Conservation (phyloP, 2,329 filamentous ascomycete species). For the Trichophyton simii region DNA sequence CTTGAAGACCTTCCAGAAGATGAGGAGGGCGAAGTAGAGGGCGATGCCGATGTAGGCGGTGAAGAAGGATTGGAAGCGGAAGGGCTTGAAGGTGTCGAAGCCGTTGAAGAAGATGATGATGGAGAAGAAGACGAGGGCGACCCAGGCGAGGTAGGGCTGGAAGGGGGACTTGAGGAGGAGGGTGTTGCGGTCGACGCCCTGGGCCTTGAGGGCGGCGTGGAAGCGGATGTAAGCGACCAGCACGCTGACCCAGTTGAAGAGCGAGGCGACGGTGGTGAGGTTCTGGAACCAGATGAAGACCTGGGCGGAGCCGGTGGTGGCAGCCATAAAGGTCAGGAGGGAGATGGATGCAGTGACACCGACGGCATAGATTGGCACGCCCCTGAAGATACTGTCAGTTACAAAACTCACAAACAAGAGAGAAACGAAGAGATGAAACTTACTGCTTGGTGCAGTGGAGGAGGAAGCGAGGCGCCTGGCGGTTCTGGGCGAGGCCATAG, state of each 20-base stretch:
- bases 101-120: conserved; percentile 56
- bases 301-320: conserved; percentile 24
- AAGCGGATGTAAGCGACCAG: conserved; percentile 38
- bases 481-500: conserved; percentile 36
- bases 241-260: conserved; percentile 37
- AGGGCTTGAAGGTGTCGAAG: conserved; percentile 29
- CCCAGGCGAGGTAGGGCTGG: conserved; percentile 48
- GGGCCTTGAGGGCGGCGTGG: conserved; percentile 29
- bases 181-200: conserved; percentile 25
- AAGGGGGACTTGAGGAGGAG: conserved; percentile 33
- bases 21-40: conserved; percentile 30
- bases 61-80: conserved; percentile 33
- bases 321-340: conserved; percentile 35
- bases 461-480: conserved; percentile 42
- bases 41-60: conserved; percentile 35
- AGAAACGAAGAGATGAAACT: conserved; percentile 25
- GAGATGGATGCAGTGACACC: conserved; percentile 30
- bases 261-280: conserved; percentile 31
- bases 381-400: conserved; percentile 19
- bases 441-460: conserved; percentile 36
- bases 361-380: conserved; percentile 36
- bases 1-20: conserved; percentile 20
- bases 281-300: conserved; percentile 39
- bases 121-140: conserved; percentile 47
- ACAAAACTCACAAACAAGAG: conserved; percentile 19